Evolutionary conservation across 2,329 filamentous ascomycete species (phyloP).

Genomic region (Colletotrichum sp.): DNA sequence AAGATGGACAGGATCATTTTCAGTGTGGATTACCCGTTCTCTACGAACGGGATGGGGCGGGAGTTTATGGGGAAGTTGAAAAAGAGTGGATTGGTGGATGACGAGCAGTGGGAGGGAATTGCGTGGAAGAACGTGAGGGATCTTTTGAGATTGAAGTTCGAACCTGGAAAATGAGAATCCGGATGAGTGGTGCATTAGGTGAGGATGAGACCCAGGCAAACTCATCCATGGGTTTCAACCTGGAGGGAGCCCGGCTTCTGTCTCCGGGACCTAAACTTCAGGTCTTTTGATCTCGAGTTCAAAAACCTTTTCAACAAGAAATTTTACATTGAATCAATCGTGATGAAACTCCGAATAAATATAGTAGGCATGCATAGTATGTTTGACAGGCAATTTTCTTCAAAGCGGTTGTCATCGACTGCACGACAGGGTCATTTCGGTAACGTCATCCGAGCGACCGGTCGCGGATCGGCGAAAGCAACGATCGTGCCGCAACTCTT

Average conservation of each 20-base stretch:
- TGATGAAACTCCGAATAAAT: not conserved
- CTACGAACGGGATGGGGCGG: slow-evolving; percentile 50
- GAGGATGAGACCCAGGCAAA: not conserved
- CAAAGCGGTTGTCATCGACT: not conserved
- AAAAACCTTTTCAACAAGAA: not conserved
- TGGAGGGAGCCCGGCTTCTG: not conserved
- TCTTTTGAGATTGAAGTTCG: slow-evolving; percentile 40
- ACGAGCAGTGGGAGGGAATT: slow-evolving; percentile 54
- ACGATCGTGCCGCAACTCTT: not conserved
- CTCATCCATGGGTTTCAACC: not conserved
- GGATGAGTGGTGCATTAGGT: not conserved
- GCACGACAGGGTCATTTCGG: not conserved
- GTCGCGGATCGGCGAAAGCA: not conserved
- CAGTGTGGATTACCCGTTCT: slow-evolving; percentile 64
- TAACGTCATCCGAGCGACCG: not conserved
- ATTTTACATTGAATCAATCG: not conserved
- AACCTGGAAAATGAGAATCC: not conserved
- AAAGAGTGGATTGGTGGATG: slow-evolving; percentile 51
- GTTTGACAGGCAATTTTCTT: not conserved
- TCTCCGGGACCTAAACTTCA: not conserved
- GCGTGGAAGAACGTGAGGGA: slow-evolving; percentile 55
- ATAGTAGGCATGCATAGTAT: too few species aligned
- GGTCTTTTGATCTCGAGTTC: not conserved
- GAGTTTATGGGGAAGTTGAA: slow-evolving; percentile 53
- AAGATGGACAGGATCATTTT: slow-evolving; percentile 56